These are phyloP conservation scores for Boechera divaricarpa DNA, from an alignment of 345 rosid species.

Conservation along the genomic window DNA sequence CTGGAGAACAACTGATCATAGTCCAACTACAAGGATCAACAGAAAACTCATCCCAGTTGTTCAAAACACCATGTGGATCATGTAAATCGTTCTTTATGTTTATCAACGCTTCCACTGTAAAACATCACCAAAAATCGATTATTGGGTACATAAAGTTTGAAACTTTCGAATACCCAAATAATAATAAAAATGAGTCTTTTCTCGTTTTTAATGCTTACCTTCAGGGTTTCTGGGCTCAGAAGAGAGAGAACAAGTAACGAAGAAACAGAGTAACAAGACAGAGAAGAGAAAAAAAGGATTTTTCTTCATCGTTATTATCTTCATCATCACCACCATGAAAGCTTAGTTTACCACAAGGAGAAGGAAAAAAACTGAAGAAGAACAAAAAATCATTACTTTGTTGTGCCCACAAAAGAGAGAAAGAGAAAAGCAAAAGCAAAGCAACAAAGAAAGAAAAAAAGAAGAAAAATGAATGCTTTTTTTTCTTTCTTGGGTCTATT, in stretches of 20 bases:
- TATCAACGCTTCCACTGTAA: constrained; percentile 80
- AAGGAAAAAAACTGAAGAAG: constrained; percentile 25
- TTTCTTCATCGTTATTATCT: constrained; percentile 14
- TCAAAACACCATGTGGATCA: constrained; percentile 87
- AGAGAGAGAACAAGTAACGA: constrained; percentile 47
- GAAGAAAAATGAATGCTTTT: constrained; percentile 10
- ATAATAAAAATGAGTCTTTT: background rate
- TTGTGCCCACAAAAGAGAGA: constrained; percentile 30
- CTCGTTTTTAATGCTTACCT: constrained; percentile 52
- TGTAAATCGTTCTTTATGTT: constrained; percentile 57
- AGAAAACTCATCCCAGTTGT: constrained; percentile 92
- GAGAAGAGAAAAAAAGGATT: constrained; percentile 36
- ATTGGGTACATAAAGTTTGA: background rate
- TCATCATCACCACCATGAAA: constrained; percentile 47
- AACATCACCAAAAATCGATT: background rate
- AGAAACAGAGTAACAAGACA: constrained; percentile 44
- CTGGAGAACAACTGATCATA: constrained; percentile 85
- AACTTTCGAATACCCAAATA: background rate
- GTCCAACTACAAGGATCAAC: constrained; percentile 99
- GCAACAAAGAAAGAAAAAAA: background rate
- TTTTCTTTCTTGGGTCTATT: constrained; percentile 31
- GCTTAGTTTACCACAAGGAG: constrained; percentile 19
- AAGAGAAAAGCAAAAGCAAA: constrained; percentile 34
- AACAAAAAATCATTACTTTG: constrained; percentile 39
- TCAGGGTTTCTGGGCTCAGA: constrained; percentile 88